These are phyloP conservation scores for Aureobasidium musti DNA, from an alignment of 2,329 filamentous ascomycete genomes.

Conservation along the genomic window DNA sequence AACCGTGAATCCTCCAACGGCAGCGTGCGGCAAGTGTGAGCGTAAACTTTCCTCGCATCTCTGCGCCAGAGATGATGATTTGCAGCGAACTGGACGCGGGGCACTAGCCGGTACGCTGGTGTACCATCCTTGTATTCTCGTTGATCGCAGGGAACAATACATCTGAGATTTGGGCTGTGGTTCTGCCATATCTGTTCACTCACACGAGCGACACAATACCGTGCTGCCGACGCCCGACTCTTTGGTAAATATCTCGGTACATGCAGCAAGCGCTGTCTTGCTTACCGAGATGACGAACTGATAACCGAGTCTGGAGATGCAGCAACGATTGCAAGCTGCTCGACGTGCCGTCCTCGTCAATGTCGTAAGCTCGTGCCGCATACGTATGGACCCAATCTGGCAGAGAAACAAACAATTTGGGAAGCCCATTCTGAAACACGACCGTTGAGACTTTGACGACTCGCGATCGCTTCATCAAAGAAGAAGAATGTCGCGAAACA, in stretches of 20 bases:
- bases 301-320: background rate
- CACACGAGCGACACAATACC: background rate
- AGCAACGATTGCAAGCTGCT: background rate
- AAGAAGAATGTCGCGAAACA: background rate
- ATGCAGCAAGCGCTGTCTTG: slow-evolving; percentile 16
- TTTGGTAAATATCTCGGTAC: slow-evolving; percentile 10
- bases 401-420: slow-evolving; percentile 16
- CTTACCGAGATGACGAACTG: slow-evolving; percentile 21
- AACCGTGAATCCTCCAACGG: slow-evolving; percentile 15
- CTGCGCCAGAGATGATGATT: slow-evolving; percentile 25
- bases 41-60: slow-evolving; percentile 5
- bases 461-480: slow-evolving; percentile 7
- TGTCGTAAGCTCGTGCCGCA: slow-evolving; percentile 19
- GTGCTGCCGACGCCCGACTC: slow-evolving; percentile 3
- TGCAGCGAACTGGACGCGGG: slow-evolving; percentile 23
- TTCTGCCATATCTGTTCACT: background rate
- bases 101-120: slow-evolving; percentile 20
- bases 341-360: slow-evolving; percentile 24
- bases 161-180: background rate
- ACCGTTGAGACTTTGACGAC: slow-evolving; percentile 18
- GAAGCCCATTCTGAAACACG: slow-evolving; percentile 20
- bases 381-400: slow-evolving; percentile 16
- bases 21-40: slow-evolving; percentile 2
- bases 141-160: background rate
- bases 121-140: slow-evolving; percentile 1